Evolutionary conservation across 73 alveolate species (phyloP).

Genomic region (Breviolum minutum): DNA sequence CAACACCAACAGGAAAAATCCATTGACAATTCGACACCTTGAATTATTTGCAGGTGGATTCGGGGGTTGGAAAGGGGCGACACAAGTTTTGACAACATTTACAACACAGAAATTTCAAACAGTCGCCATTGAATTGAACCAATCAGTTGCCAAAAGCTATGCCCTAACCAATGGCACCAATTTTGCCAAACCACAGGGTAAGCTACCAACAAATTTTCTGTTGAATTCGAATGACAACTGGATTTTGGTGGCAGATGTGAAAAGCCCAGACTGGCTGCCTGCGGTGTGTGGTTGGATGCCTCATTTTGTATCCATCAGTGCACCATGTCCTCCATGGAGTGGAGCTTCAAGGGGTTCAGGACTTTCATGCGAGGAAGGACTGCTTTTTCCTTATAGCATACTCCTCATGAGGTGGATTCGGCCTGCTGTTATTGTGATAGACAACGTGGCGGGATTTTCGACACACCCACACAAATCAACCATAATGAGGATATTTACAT

Average conservation of each 20-base stretch:
- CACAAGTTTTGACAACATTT: no score
- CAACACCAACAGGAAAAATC: no score
- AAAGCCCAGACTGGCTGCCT: neutral
- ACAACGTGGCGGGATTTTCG: neutral
- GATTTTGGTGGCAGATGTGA: neutral
- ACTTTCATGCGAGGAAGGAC: neutral
- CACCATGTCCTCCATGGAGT: slow-evolving; percentile 16
- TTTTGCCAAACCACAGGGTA: neutral
- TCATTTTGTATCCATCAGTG: neutral
- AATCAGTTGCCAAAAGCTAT: neutral
- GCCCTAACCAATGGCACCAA: neutral
- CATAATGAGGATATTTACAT: neutral
- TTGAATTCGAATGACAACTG: neutral
- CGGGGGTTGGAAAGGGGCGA: no score
- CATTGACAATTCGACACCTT: no score
- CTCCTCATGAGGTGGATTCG: neutral
- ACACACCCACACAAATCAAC: neutral
- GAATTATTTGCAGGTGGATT: no score
- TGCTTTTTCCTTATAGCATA: neutral
- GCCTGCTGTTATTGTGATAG: neutral
- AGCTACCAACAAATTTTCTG: neutral
- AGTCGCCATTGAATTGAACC: neutral
- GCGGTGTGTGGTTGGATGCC: neutral
- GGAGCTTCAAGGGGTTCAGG: neutral
- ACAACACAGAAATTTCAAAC: no score